Conservation (phyloP, 208 protist species). For the Crithidia bombi region DNA sequence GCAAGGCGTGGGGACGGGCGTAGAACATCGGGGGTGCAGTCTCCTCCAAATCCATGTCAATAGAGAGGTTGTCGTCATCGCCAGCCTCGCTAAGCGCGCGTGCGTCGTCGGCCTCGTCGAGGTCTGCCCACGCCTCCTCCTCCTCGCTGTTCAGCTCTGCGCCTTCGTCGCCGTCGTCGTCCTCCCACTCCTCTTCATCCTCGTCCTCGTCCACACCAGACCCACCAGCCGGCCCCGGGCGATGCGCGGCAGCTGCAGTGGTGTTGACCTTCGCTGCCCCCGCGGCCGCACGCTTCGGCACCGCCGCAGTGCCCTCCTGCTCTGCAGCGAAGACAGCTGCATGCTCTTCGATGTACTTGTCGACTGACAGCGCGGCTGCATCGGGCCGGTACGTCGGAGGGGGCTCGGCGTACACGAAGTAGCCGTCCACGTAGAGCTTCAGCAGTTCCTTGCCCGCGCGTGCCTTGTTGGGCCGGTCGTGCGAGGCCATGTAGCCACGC, state of each 20-base stretch:
- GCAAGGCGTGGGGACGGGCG: constrained; percentile 50
- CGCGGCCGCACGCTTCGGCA: background rate
- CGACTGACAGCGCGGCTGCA: constrained; percentile 34
- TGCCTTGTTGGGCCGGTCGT: constrained; percentile 93
- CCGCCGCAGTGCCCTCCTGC: constrained; percentile 5
- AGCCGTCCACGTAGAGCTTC: constrained; percentile 95
- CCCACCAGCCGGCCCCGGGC: too few relatives aligned
- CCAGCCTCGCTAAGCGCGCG: constrained; percentile 32
- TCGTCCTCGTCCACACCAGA: constrained; percentile 13
- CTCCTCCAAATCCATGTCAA: constrained; percentile 44
- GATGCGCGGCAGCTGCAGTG: background rate
- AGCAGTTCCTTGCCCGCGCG: constrained; percentile 94
- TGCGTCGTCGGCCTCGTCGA: constrained; percentile 56
- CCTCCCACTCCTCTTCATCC: constrained; percentile 40
- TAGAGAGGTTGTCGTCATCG: constrained; percentile 34
- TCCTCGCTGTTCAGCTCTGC: constrained; percentile 70
- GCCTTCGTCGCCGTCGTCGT: constrained; percentile 39
- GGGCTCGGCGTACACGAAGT: constrained; percentile 82
- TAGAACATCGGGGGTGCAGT: constrained; percentile 71
- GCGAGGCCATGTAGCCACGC: constrained; percentile 96
- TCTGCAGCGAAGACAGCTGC: background rate
- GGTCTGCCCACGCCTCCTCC: constrained; percentile 70
- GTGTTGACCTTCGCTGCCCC: background rate
- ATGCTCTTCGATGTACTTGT: constrained; percentile 28
- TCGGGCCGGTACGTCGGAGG: constrained; percentile 67